A percentile compares a stretch with the other conserved stretches of the same genome.
Conservation (phyloP, 2,329 filamentous ascomycete genomes). For the Biscogniauxia marginata region DNA sequence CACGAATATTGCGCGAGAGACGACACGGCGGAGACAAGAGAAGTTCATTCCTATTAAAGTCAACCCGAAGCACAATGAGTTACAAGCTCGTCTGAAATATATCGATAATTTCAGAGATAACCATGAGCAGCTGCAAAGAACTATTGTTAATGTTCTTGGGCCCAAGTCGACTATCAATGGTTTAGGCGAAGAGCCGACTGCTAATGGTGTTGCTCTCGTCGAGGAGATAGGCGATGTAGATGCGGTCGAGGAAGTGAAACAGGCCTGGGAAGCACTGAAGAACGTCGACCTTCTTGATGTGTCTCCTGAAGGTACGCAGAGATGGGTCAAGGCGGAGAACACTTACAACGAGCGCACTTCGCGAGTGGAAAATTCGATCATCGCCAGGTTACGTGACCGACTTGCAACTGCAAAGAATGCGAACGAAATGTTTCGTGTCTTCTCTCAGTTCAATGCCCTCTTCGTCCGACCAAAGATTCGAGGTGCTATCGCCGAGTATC, state of each 20-base stretch:
- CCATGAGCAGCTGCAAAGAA: constrained; percentile 94
- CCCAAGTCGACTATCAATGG: constrained; percentile 62
- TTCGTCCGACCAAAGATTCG: constrained; percentile 99
- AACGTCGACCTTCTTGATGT: constrained; percentile 96
- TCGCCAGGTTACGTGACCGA: constrained; percentile 86
- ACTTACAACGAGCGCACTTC: constrained; percentile 97
- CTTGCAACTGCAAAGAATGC: constrained; percentile 94
- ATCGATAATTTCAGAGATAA: constrained; percentile 94
- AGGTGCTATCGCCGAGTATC: constrained; percentile 95
- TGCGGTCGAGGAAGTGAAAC: constrained; percentile 91
- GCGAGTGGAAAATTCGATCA: constrained; percentile 97
- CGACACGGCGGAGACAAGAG: constrained; percentile 88
- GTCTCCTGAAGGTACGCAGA: constrained; percentile 80
- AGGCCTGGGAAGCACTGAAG: constrained; percentile 90
- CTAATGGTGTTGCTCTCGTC: constrained; percentile 68
- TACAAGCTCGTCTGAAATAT: constrained; percentile 88
- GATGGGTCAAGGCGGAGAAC: constrained; percentile 92
- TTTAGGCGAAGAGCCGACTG: constrained; percentile 47
- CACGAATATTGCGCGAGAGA: constrained; percentile 93
- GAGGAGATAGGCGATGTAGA: constrained; percentile 98
- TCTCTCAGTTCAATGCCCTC: constrained; percentile 98
- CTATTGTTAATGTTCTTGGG: constrained; percentile 94
- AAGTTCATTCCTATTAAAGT: constrained; percentile 99
- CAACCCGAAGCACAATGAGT: constrained; percentile 78
- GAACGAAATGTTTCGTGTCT: constrained; percentile 99